phyloP scores from a whole-genome alignment of 441 rosid species.

The Rhodomyrtus psidioides region DNA sequence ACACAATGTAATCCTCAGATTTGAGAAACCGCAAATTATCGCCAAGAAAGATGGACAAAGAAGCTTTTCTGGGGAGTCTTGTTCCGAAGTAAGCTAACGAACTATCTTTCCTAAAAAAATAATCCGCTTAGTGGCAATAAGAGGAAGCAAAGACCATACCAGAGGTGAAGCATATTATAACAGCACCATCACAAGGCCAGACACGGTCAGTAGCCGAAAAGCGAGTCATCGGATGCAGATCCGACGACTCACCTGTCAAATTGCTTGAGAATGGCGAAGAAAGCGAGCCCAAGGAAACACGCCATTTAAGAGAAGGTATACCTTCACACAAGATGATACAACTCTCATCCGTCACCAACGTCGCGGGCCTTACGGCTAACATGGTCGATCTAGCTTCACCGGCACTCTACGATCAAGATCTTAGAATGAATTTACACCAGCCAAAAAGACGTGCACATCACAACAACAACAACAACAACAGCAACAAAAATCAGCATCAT shows the following conservation, averaged over 20 bases:
- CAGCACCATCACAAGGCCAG: slow-evolving; percentile 71
- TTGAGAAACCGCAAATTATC: not conserved
- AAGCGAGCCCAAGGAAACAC: slow-evolving; percentile 35
- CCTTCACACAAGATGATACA: slow-evolving; percentile 33
- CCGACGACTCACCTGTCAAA: slow-evolving; percentile 28
- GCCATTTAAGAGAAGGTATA: slow-evolving; percentile 58
- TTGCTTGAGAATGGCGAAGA: slow-evolving; percentile 8
- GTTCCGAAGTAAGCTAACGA: not conserved
- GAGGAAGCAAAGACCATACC: slow-evolving; percentile 23
- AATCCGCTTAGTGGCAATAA: not conserved
- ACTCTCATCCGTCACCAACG: slow-evolving; percentile 57
- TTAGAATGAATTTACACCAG: too few species aligned
- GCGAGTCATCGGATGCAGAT: not conserved
- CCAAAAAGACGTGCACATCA: not conserved
- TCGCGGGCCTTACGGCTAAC: slow-evolving; percentile 36
- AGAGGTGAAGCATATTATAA: slow-evolving; percentile 77
- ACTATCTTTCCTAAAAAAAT: not conserved
- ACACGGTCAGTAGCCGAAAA: slow-evolving; percentile 13
- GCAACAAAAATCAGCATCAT: too few species aligned
- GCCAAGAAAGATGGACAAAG: not conserved
- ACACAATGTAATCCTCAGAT: not conserved
- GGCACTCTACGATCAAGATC: too few species aligned
- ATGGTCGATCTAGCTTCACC: slow-evolving; percentile 62
- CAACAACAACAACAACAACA: too few species aligned
- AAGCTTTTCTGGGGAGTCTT: not conserved